Evolutionary conservation across 1,284 basidiomycete genomes (phyloP), one percentile per base, ranked within the genome.

Genomic region (Trichosporon sp.): DNA sequence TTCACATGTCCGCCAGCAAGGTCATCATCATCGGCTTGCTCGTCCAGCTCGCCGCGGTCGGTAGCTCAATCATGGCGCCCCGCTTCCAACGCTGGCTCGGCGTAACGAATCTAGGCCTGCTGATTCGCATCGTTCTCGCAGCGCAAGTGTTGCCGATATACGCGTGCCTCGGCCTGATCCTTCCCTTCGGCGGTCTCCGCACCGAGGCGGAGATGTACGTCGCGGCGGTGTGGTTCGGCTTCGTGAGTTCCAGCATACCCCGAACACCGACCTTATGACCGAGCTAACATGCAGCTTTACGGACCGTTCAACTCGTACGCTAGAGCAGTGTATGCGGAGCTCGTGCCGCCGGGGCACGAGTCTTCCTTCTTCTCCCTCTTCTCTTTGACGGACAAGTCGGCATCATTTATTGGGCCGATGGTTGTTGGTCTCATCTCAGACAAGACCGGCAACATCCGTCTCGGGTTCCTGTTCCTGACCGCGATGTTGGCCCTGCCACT

Each of bases 391-490:
- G 93, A 88, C 56, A 91, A 87, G 78, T 94, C 87, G 75, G 95
- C 87, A 77, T 93, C 92, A 82, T 96, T 96, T 81, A 83, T 96
- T n/a, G 93, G 93, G 0, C 93, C 93, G 1, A 86, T 93, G 2
- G 85, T 92, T 26, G 93, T 97, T 1, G 94, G 93, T 0, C 76
- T 94, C 54, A 92, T 97, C 65, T 89, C 93, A 0, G 93, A 96
- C 79, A 82, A 86, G 63, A 94, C 92, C 0, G 93, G 93, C 1
- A 92, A 96, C 81, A 94, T 96, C 70, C 90, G 94, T 19, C 91
- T 91, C 74, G 90, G 91, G 1, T 97, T 97, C 82, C 89, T 93
- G 80, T 94, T 97, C 85, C 88, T 97, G 21, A 86, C 92, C 1
- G 76, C 86, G 65, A 92, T 96, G 90, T 86, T 97, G 11, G 90